Evolutionary conservation across 495 filamentous ascomycete genomes (phyloP).

Genomic region (Tuber brumale): DNA sequence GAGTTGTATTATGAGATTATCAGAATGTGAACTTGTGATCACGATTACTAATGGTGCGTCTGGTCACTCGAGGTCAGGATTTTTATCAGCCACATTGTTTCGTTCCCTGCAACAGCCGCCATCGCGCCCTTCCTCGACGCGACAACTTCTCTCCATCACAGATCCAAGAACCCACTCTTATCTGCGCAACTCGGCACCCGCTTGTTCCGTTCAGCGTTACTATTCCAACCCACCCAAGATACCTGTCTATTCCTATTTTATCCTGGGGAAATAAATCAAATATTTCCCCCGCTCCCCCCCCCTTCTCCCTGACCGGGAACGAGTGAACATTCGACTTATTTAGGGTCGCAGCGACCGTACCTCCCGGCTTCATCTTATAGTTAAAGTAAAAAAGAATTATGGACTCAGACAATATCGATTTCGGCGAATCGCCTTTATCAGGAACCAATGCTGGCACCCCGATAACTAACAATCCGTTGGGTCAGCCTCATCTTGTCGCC

Average conservation of each 20-base stretch:
- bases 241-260: neutral
- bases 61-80: neutral
- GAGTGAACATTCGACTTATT: slow-evolving; percentile 5
- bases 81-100: neutral
- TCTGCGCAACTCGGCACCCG: slow-evolving; percentile 27
- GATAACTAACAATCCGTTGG: slow-evolving; percentile 21
- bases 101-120: neutral
- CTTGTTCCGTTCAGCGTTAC: slow-evolving; percentile 12
- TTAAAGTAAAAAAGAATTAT: slow-evolving; percentile 14
- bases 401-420: slow-evolving; percentile 36
- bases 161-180: neutral
- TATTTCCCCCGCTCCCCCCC: slow-evolving; percentile 4
- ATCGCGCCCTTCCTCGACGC: neutral
- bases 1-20: neutral
- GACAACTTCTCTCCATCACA: slow-evolving; percentile 1
- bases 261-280: neutral
- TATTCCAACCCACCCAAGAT: neutral
- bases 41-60: neutral
- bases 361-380: neutral
- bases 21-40: neutral
- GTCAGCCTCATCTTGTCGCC: slow-evolving; percentile 29
- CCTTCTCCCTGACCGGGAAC: slow-evolving; percentile 4
- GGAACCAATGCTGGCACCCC: slow-evolving; percentile 33
- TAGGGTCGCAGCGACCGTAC: slow-evolving; percentile 8
- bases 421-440: slow-evolving; percentile 38